These are phyloP conservation scores for Achlya hypogyna DNA, from an alignment of 352 stramenopile genomes.

Conservation along the genomic window DNA sequence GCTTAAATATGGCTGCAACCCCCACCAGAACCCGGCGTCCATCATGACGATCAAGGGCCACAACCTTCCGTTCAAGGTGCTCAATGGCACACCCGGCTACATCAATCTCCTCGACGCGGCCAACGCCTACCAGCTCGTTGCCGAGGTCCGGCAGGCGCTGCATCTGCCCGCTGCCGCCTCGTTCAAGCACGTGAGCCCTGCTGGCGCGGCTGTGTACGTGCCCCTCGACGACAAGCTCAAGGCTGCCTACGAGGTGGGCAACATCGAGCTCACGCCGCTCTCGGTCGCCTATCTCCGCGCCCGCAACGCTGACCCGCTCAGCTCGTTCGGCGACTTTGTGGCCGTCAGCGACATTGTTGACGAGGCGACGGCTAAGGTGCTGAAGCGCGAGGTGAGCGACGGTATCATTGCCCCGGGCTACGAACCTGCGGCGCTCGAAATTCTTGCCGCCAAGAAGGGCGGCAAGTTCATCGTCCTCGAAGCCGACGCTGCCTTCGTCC, in stretches of 20 bases:
- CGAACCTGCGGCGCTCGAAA: constrained; percentile 94
- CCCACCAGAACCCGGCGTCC: constrained; percentile 95
- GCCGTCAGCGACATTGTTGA: constrained; percentile 98
- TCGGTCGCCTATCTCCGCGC: constrained; percentile 97
- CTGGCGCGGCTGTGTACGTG: constrained; percentile 94
- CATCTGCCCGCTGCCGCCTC: constrained; percentile 91
- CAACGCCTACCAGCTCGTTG: constrained; percentile 99
- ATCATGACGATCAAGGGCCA: constrained; percentile 55
- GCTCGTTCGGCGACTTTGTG: constrained; percentile 98
- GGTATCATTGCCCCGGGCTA: constrained; percentile 99
- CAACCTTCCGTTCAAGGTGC: constrained; percentile 81
- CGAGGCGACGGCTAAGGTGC: constrained; percentile 94
- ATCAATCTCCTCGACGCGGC: constrained; percentile 99
- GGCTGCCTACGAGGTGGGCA: constrained; percentile 92
- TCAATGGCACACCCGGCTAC: constrained; percentile 95
- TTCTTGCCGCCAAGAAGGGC: constrained; percentile 98
- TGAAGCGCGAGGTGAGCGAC: constrained; percentile 99
- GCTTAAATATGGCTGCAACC: constrained; percentile 98
- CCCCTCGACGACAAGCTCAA: constrained; percentile 91
- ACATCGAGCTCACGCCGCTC: constrained; percentile 87
- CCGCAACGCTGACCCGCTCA: constrained; percentile 98
- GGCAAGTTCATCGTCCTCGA: constrained; percentile 99
- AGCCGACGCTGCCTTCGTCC: constrained; percentile 87
- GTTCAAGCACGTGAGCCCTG: constrained; percentile 99
- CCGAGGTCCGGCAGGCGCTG: constrained; percentile 92